Evolutionary conservation across 768 basidiomycete species (phyloP), one percentile per base, ranked within the genome.

Genomic region (Sporobolomyces phaffii): DNA sequence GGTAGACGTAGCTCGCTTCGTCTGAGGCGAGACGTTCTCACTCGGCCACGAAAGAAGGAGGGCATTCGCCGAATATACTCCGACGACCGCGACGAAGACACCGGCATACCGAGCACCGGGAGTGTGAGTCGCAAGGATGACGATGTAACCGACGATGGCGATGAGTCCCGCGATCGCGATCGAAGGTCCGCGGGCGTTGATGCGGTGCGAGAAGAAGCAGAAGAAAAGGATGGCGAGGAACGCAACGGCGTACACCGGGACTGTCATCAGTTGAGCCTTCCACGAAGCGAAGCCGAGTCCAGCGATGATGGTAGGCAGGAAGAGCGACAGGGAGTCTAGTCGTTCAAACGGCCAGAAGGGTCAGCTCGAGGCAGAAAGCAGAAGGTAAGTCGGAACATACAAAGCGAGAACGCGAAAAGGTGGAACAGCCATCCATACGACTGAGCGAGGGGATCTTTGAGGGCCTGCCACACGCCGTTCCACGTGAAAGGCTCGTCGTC

Each of bases 281-380:
- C 85, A 85, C 5, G 40, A 26, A 0, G 51, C 51, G 50, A 49
- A 75, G 11, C 86, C 86, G 11, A 89, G 80, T 9, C 84, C 83
- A 26, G 83, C 72, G 56, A 90, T 83, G 76, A 90, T 88, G 4
- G 85, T 85, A 14, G 88, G 88, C 10, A 84, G 80, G 77, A 90
- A 89, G 70, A 87, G 84, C 53, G 60, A 70, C 71, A 83, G 86
- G 3, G 84, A 84, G 56, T 63, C 60, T 58, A 17, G 38, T 38
- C 17, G 38, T 38, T 17, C 13, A n/a, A 56, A 89, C 82, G 76
- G 89, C 87, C 4, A 84, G 84, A 17, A 86, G 87, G 40, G 11
- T 8, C 28, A 31, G 31, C 9, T 28, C 6, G 28, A 14, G 5
- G 2, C n/a, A 1, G 17, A 24, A 22, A n/a, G 26, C 7, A 45